Conservation (phyloP, 345 rosid genomes). For the Aquilaria yunnanensis region DNA sequence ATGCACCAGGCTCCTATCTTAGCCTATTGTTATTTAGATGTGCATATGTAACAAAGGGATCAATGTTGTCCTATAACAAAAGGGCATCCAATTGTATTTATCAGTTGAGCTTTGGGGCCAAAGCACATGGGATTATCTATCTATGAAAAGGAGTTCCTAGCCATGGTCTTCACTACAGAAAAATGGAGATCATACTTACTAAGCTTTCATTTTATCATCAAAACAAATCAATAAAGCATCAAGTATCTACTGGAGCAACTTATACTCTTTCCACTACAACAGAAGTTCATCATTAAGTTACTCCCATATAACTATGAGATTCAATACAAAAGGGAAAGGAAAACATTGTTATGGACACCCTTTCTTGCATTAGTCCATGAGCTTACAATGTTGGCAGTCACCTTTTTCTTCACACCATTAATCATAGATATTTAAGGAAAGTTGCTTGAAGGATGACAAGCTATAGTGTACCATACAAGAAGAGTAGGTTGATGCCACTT, state of each 20-base stretch:
- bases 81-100: too few relatives aligned
- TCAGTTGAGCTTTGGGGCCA: not conserved
- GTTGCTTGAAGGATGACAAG: too few relatives aligned
- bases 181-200: not conserved
- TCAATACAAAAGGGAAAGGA: not conserved
- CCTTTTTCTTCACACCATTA: too few relatives aligned
- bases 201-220: not conserved
- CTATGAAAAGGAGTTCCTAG: not conserved
- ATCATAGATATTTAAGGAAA: too few relatives aligned
- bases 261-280: not conserved
- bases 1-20: not conserved
- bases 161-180: not conserved
- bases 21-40: too few relatives aligned
- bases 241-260: not conserved
- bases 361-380: not conserved
- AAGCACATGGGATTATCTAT: not conserved
- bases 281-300: not conserved
- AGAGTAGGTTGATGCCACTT: too few relatives aligned
- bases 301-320: not conserved
- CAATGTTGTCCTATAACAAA: too few relatives aligned
- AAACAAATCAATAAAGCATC: not conserved
- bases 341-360: not conserved
- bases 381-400: not conserved
- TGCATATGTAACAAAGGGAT: not conserved
- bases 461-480: not conserved